Conservation (phyloP, 805 yeast genomes). For the Sungouiozyma ichnusensis region DNA sequence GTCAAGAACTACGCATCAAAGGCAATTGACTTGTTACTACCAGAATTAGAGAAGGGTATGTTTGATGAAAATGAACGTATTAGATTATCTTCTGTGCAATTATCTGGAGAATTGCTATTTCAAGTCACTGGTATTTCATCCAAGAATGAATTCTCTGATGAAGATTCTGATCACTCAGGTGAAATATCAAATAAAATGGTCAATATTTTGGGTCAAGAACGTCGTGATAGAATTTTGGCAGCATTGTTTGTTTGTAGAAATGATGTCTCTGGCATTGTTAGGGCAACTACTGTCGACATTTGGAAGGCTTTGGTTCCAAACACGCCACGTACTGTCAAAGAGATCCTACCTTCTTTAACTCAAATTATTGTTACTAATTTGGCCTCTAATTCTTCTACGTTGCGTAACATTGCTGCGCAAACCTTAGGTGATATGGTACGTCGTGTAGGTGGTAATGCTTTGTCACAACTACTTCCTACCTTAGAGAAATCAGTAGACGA, state of each 20-base stretch:
- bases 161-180: slow-evolving; percentile 32
- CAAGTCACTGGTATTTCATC: slow-evolving; percentile 87
- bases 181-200: slow-evolving; percentile 56
- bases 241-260: slow-evolving; percentile 90
- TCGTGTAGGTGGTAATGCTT: slow-evolving; percentile 82
- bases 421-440: slow-evolving; percentile 91
- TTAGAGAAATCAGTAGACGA: slow-evolving; percentile 52
- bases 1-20: slow-evolving; percentile 85
- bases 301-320: slow-evolving; percentile 96
- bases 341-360: slow-evolving; percentile 76
- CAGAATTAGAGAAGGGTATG: slow-evolving; percentile 87
- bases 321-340: slow-evolving; percentile 90
- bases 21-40: slow-evolving; percentile 86
- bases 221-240: slow-evolving; percentile 79
- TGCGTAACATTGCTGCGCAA: slow-evolving; percentile 82
- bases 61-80: slow-evolving; percentile 76
- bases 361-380: slow-evolving; percentile 69
- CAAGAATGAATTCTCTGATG: slow-evolving; percentile 52
- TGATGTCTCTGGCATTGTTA: slow-evolving; percentile 77
- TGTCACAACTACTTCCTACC: slow-evolving; percentile 77
- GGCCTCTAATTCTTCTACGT: slow-evolving; percentile 70
- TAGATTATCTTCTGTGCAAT: slow-evolving; percentile 86
- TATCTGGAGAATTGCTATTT: slow-evolving; percentile 88
- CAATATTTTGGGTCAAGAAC: slow-evolving; percentile 74
- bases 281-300: slow-evolving; percentile 82